Percentiles rank a stretch among this genome's conserved stretches.
Evolutionary conservation across 495 filamentous ascomycete species (phyloP).

Genomic region (Daldinia childiae): DNA sequence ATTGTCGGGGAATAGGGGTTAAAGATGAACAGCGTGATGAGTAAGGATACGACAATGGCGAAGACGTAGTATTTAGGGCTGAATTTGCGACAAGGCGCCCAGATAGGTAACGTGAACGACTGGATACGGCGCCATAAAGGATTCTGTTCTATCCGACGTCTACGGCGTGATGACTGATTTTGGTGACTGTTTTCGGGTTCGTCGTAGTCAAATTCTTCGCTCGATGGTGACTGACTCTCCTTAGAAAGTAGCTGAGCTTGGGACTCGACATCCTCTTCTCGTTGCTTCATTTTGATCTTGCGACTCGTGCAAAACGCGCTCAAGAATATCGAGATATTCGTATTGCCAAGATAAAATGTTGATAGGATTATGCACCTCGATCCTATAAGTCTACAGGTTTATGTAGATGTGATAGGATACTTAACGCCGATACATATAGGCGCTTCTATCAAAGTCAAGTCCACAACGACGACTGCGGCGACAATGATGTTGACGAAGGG

Average conservation of each 20-base stretch:
- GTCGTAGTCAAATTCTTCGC: slow-evolving; percentile 43
- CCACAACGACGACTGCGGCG: slow-evolving; percentile 13
- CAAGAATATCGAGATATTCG: not conserved
- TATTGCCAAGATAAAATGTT: slow-evolving; percentile 1
- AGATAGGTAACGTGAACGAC: slow-evolving; percentile 33
- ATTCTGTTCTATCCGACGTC: slow-evolving; percentile 11
- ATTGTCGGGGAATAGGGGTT: slow-evolving; percentile 40
- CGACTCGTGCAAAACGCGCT: slow-evolving; percentile 4
- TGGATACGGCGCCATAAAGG: slow-evolving; percentile 40
- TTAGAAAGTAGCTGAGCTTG: slow-evolving; percentile 37
- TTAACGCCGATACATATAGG: slow-evolving; percentile 1
- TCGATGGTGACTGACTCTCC: slow-evolving; percentile 24
- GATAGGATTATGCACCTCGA: slow-evolving; percentile 3
- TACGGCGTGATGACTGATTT: slow-evolving; percentile 26
- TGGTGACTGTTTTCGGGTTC: slow-evolving; percentile 25
- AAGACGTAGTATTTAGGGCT: slow-evolving; percentile 37
- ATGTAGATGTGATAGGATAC: not conserved
- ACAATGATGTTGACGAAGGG: slow-evolving; percentile 13
- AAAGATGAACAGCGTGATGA: slow-evolving; percentile 38
- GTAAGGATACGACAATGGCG: slow-evolving; percentile 30
- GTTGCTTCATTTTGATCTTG: slow-evolving; percentile 32
- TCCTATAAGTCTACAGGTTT: not conserved
- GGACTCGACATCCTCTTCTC: slow-evolving; percentile 43
- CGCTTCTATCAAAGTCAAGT: slow-evolving; percentile 3
- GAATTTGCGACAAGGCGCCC: slow-evolving; percentile 41